Evolutionary conservation across 495 filamentous ascomycete species (phyloP), one percentile per base, ranked within the genome.

Genomic region (Patellaria atrata): DNA sequence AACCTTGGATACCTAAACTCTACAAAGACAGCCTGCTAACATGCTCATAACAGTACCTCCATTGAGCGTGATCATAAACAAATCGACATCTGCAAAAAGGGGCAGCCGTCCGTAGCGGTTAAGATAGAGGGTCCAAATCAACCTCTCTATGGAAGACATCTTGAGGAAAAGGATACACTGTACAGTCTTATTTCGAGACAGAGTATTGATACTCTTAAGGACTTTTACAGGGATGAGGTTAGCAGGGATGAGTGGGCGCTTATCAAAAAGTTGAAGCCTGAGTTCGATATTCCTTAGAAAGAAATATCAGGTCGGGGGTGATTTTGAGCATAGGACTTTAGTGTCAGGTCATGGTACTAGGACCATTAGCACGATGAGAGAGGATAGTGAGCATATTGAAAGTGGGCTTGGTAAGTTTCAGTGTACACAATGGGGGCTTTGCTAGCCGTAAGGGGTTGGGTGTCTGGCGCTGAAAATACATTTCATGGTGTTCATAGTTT

Each of bases 51-150:
- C 48, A 92, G 86, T 11, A 75, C 80, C 42, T 83, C 78, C 6
- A 96, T 99, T 56, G 86, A 96, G 58, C 79, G 91, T 54, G 91
- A 99, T 43, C 91, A 96, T 73, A 99, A 96, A 63, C 68, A 87
- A 30, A 74, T 99, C 48, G 68, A 63, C 8, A 63, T 92, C 30
- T 86, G 80, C 63, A 99, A 96, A 63, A 86, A 83, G 61, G 91
- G 87, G 38, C 82, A 93, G 50, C 91, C 89, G 21, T 92, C 85
- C 4, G 89, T 96, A 11, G 89, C 89, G 16, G 68, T 99, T 60
- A 99, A 99, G 71, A 85, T 99, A 52, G 89, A 99, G 61, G 87
- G 85, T 11, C 61, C 79, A 14, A 87, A 94, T 58, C 89, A 99
- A 60, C 89, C 89, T 9, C 70, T 79, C 37, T 99, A 99, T 55